These are phyloP conservation scores for Allium fistulosum DNA, from an alignment of 106 monocot genomes.

Conservation along the genomic window DNA sequence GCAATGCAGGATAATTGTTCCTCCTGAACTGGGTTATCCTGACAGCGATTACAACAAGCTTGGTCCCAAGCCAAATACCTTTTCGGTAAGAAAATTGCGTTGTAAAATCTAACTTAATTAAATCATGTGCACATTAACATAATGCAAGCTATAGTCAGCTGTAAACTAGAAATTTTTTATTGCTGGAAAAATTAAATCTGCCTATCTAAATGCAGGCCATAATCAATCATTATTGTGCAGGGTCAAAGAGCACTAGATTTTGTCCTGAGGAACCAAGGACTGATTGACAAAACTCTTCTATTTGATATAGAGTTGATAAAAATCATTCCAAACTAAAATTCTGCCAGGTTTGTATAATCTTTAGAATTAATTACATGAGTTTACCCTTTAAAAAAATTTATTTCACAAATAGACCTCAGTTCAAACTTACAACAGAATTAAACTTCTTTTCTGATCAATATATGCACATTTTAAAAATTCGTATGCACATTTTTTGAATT, in stretches of 20 bases:
- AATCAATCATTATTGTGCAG: slow-evolving; percentile 18
- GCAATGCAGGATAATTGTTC: slow-evolving; percentile 88
- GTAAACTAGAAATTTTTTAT: too few relatives aligned
- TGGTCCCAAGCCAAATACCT: slow-evolving; percentile 81
- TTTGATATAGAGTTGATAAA: slow-evolving; percentile 93
- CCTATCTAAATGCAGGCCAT: not conserved
- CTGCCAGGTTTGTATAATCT: not conserved
- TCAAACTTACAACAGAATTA: too few relatives aligned
- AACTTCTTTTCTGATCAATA: too few relatives aligned
- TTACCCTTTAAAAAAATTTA: too few relatives aligned
- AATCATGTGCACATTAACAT: too few relatives aligned
- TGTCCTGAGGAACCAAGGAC: slow-evolving; percentile 90
- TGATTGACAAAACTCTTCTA: slow-evolving; percentile 93
- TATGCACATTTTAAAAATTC: too few relatives aligned
- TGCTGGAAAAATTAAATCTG: not conserved
- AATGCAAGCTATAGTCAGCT: too few relatives aligned
- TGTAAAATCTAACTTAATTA: too few relatives aligned
- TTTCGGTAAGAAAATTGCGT: slow-evolving; percentile 49
- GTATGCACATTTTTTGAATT: too few relatives aligned
- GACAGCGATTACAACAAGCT: slow-evolving; percentile 79
- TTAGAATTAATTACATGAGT: too few relatives aligned
- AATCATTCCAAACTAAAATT: slow-evolving; percentile 37
- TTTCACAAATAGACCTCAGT: too few relatives aligned
- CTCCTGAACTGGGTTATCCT: slow-evolving; percentile 93
- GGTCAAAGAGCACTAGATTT: slow-evolving; percentile 95